phyloP scores from a whole-genome alignment of 148 eudicot species.

The Camellia sinensis region DNA sequence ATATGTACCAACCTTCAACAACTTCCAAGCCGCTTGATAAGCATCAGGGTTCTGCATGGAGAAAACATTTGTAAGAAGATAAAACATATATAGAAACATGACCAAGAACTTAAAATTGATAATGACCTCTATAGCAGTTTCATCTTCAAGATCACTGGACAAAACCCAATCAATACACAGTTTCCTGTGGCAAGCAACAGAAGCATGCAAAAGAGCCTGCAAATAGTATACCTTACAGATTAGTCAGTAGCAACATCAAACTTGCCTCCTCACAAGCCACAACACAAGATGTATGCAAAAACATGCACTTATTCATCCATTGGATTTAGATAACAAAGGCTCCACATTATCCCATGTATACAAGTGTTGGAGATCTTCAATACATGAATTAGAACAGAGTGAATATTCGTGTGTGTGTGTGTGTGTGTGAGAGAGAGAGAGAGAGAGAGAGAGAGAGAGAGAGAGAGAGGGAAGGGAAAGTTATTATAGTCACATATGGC shows the following conservation, averaged over 20 bases:
- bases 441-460: not conserved
- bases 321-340: not conserved
- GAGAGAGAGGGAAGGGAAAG: not conserved
- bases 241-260: not conserved
- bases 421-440: not conserved
- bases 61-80: constrained; percentile 12
- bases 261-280: not conserved
- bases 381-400: constrained; percentile 4
- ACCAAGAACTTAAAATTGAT: constrained; percentile 9
- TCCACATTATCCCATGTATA: not conserved
- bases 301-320: not conserved
- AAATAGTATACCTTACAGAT: constrained; percentile 12
- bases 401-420: not conserved
- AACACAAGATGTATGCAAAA: not conserved
- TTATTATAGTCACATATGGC: not conserved
- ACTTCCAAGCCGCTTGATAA: constrained; percentile 70
- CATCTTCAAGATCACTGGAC: constrained; percentile 93
- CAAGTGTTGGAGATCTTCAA: not conserved
- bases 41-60: constrained; percentile 73
- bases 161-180: constrained; percentile 79
- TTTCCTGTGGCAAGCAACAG: constrained; percentile 73
- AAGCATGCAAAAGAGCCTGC: constrained; percentile 95
- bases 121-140: constrained; percentile 66
- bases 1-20: constrained; percentile 58
- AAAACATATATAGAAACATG: not conserved